Evolutionary conservation across 2,329 filamentous ascomycete genomes (phyloP).

Genomic region (Trichophaea hybrida): DNA sequence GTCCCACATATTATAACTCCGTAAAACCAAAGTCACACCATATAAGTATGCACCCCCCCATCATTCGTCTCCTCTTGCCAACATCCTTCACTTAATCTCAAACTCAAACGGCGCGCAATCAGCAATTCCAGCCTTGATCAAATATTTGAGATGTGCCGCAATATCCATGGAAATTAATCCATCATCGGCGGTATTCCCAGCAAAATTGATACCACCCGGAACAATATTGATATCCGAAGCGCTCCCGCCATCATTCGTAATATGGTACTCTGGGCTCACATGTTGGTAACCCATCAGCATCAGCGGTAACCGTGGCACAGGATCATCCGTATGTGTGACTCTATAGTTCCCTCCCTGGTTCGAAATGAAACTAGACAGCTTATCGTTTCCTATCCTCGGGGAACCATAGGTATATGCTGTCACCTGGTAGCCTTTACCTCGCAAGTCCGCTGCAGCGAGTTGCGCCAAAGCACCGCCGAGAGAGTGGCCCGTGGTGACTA

Average conservation of each 20-base stretch:
- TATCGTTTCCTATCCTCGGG: conserved; percentile 28
- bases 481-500: conserved; percentile 28
- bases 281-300: conserved; percentile 48
- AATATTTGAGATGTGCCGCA: conserved; percentile 12
- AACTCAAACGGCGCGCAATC: not conserved
- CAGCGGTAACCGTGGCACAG: conserved; percentile 53
- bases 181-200: conserved; percentile 14
- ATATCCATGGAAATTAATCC: conserved; percentile 6
- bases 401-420: conserved; percentile 28
- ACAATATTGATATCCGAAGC: conserved; percentile 10
- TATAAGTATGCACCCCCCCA: too few species aligned
- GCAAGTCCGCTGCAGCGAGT: conserved; percentile 24
- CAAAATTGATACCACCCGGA: conserved; percentile 9
- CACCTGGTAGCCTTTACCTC: not conserved
- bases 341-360: conserved; percentile 16
- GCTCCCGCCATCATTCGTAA: conserved; percentile 8
- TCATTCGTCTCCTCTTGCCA: not conserved
- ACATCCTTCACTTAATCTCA: not conserved
- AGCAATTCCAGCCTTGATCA: conserved; percentile 10
- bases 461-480: conserved; percentile 29
- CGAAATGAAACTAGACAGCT: conserved; percentile 27
- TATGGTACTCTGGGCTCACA: conserved; percentile 49
- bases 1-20: too few species aligned
- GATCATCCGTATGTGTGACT: conserved; percentile 37
- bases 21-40: too few species aligned